phyloP scores from a whole-genome alignment of 2,329 filamentous ascomycete genomes.

The Calonectria pseudoturangicola region DNA sequence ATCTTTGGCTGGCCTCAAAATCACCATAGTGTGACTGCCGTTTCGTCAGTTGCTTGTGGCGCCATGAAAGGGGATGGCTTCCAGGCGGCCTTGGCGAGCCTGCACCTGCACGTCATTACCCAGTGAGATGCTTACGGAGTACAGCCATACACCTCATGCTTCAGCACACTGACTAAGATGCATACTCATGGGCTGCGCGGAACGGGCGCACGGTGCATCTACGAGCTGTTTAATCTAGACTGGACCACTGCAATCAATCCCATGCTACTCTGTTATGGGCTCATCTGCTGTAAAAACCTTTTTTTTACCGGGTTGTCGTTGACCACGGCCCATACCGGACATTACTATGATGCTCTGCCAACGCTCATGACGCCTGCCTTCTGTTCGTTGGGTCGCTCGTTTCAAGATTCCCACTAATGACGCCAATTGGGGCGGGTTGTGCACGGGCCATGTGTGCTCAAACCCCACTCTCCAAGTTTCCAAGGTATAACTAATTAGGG shows the following conservation, averaged over 20 bases:
- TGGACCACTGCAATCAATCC: conserved; percentile 35
- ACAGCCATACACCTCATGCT: not conserved
- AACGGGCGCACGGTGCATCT: conserved; percentile 3
- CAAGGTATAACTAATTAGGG: conserved; percentile 24
- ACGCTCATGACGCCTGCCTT: conserved; percentile 37
- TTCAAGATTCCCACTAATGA: conserved; percentile 56
- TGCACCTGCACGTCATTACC: conserved; percentile 33
- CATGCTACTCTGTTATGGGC: conserved; percentile 28
- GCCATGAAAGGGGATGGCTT: conserved; percentile 30
- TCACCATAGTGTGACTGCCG: not conserved
- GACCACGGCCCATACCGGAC: conserved; percentile 43
- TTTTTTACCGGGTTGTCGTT: conserved; percentile 35
- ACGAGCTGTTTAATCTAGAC: not conserved
- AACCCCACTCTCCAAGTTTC: conserved; percentile 43
- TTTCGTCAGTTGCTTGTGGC: conserved; percentile 23
- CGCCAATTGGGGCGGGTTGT: conserved; percentile 47
- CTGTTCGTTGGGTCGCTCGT: conserved; percentile 42
- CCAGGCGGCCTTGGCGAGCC: conserved; percentile 26
- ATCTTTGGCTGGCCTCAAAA: conserved; percentile 28
- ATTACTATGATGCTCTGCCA: conserved; percentile 44
- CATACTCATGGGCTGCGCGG: conserved; percentile 6
- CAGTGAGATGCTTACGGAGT: conserved; percentile 2
- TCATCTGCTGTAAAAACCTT: conserved; percentile 23
- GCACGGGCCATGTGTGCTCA: conserved; percentile 47
- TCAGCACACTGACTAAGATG: not conserved